Conservation (phyloP, 2,329 filamentous ascomycete species). For the Waltergamsia citrina region DNA sequence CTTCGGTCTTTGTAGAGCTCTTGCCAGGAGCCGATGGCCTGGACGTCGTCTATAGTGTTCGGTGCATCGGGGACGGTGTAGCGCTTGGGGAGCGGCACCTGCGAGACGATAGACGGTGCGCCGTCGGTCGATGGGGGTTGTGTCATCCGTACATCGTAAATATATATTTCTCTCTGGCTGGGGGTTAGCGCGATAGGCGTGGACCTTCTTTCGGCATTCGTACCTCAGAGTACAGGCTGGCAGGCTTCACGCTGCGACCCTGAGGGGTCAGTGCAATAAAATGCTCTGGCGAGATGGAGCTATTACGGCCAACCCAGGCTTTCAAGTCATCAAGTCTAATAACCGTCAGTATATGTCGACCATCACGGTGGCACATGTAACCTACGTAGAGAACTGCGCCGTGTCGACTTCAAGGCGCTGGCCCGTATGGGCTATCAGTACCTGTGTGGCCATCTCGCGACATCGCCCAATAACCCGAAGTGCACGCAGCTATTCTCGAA, state of each 20-base stretch:
- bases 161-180: conserved; percentile 73
- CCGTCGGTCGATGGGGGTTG: conserved; percentile 35
- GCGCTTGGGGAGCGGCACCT: conserved; percentile 40
- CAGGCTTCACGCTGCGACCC: conserved; percentile 75
- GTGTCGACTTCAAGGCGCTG: conserved; percentile 74
- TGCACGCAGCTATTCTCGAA: conserved; percentile 8
- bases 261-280: conserved; percentile 82
- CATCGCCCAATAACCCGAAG: conserved; percentile 30
- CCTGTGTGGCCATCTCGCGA: conserved; percentile 74
- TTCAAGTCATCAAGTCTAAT: conserved; percentile 74
- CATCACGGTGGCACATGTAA: background rate
- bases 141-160: conserved; percentile 78
- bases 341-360: conserved; percentile 10
- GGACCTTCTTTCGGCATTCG: background rate
- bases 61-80: conserved; percentile 59
- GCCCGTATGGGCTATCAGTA: conserved; percentile 90
- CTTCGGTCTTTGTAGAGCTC: conserved; percentile 72
- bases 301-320: conserved; percentile 67
- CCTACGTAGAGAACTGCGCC: conserved; percentile 64
- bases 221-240: conserved; percentile 73
- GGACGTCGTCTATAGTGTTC: conserved; percentile 73
- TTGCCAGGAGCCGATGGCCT: conserved; percentile 80
- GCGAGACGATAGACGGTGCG: conserved; percentile 33
- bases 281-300: conserved; percentile 63
- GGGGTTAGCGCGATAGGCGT: background rate